Base-by-base conservation (phyloP, 192 early-diverging fungal genomes). In the Backusella sp. region DNA sequence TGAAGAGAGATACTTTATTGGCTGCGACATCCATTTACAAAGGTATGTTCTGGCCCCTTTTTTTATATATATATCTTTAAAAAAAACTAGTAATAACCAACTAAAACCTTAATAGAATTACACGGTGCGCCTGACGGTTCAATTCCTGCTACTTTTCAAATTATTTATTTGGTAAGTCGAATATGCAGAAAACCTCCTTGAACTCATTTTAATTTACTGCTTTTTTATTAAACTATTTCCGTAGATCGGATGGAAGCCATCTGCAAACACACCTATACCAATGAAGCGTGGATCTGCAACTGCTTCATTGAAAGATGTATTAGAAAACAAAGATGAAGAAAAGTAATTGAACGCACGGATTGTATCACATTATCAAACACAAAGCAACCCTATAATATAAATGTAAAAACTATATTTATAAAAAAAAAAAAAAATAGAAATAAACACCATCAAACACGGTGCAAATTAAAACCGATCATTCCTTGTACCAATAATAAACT, bases 221-320 rank as follows among this genome's bases (percentile, higher is more conserved):
- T 56, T 23, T 46, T 68, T 9, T 9, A 37, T 15, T 71, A 77
- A 49, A 78, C 53, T 76, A 30, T 11, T 70, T 65, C 41, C 66
- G 17, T 80, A 91, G 93, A 96, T 98, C 84, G 96, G 95, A 35
- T 98, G 96, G 97, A 98, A 97, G 79, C 95, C 95, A 4, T 90
- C 94, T 41, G 81, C 88, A 21, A 90, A 90, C 30, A 95, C 96
- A 74, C 94, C 94, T 53, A 89, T 94, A 80, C 95, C 97, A 6
- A 80, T 92, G 65, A 78, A 90, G 35, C 88, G 95, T 44, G 97
- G 97, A 15, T 93, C 94, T 3, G 95, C 88, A 6, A 85, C 90
- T 74, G 78, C 87, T 19, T 96, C 95, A 44, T 85, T 98, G 21
- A 97, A 96, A 70, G 89, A 93, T 4, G 80, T 74, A 36, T 79